phyloP scores from a whole-genome alignment of 2,329 filamentous ascomycete species.

The Sporothrix variecibatus region DNA sequence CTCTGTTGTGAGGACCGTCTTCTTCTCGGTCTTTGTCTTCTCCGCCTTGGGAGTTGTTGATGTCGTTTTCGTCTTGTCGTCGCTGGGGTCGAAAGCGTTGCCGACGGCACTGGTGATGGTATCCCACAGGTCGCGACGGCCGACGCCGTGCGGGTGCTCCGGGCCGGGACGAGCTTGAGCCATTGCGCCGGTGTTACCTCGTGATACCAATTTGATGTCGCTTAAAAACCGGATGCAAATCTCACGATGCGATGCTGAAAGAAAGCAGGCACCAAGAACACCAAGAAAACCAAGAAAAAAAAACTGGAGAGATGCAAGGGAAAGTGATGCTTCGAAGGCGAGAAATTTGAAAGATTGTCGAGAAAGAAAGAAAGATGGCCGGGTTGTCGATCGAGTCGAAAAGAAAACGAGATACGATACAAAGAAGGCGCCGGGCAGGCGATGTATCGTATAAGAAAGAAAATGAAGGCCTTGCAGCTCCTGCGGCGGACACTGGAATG shows the following conservation, averaged over 20 bases:
- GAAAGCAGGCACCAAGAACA: not conserved
- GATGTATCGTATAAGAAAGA: not conserved
- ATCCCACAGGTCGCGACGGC: conserved; percentile 26
- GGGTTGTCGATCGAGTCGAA: conserved; percentile 5
- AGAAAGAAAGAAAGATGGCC: not conserved
- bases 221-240: not conserved
- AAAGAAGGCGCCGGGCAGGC: not conserved
- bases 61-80: conserved; percentile 6
- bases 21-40: conserved; percentile 12
- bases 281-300: not conserved
- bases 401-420: not conserved
- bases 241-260: conserved; percentile 1
- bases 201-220: not conserved
- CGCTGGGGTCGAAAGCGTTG: conserved; percentile 24
- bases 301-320: conserved; percentile 18
- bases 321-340: not conserved
- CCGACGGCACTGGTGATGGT: conserved; percentile 30
- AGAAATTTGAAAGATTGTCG: not conserved
- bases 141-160: conserved; percentile 14
- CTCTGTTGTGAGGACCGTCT: conserved; percentile 16
- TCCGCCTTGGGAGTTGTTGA: not conserved
- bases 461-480: not conserved
- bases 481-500: conserved; percentile 25
- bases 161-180: not conserved
- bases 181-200: not conserved